Base-by-base conservation (phyloP, 306 rosid species). In the Mimosa pudica region DNA sequence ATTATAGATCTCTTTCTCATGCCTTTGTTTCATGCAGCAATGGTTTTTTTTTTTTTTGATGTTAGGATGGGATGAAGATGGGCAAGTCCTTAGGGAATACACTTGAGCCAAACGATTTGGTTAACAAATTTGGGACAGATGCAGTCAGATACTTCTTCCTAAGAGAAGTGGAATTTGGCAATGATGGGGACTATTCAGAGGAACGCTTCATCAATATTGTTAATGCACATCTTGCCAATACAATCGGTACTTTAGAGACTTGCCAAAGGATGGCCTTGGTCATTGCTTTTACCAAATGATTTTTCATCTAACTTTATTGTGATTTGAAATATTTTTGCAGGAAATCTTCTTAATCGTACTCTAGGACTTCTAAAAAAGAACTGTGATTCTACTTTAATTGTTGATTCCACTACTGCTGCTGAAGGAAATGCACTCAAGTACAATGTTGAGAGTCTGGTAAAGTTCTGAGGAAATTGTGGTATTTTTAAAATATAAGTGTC, bases 11-110 rank as follows among this genome's bases (percentile, higher is more conserved):
- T 76, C 38, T 84, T 84, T 89, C 89, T 83, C 88, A 70, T 78
- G 54, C 73, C 70, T 58, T 85, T 81, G 87, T 93, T 84, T 90
- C 84, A 92, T 89, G 90, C 93, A 85, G 90, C 92, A 81, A 84
- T 83, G 80, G 77, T 80, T 94, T 90, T 88, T 92, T 88, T 89
- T 85, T 83, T 86, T 85, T 89, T 87, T 84, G 80, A 81, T 89
- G 88, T 82, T 91, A 95, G 99, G 99, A 93, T 90, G 99, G 99
- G 80, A 84, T 91, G 99, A 95, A 95, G 88, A 93, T 95, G 99
- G 99, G 99, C 71, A 92, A 95, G 81, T 89, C 99, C 7, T 85
- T 93, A 42, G 99, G 99, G 62, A 95, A 95, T 85, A 95, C 98
- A n/a, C 93, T 91, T 77, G 99, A 93, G 85, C 98, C 99, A 79